Conservation (phyloP, 2,329 filamentous ascomycete genomes). For the Hymenoscyphus infarciens region DNA sequence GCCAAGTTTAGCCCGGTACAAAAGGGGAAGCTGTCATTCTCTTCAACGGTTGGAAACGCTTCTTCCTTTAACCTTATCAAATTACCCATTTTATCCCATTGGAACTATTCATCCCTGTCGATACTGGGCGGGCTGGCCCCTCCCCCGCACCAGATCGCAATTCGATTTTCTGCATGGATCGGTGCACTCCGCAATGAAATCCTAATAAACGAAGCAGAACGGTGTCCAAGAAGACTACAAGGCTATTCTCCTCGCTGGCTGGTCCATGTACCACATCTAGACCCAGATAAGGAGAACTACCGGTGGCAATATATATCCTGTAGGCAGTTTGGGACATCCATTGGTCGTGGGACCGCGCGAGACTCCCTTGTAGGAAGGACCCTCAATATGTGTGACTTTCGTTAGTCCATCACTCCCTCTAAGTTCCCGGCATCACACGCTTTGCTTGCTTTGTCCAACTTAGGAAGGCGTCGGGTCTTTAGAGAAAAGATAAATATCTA, state of each 20-base stretch:
- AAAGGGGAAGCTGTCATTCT: background rate
- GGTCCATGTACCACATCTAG: background rate
- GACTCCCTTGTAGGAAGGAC: slow-evolving; percentile 11
- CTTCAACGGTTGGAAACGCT: background rate
- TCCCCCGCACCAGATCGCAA: slow-evolving; percentile 8
- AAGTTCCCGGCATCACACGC: background rate
- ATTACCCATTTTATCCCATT: slow-evolving; percentile 7
- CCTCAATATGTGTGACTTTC: background rate
- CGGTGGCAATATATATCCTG: background rate
- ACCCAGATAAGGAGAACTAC: slow-evolving; percentile 7
- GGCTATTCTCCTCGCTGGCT: background rate
- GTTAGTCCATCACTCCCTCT: background rate
- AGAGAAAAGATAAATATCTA: background rate
- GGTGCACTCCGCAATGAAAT: background rate
- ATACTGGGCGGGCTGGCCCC: background rate
- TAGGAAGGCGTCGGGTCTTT: background rate
- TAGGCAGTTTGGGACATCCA: background rate
- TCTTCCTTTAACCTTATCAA: background rate
- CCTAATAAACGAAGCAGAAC: background rate
- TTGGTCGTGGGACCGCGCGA: slow-evolving; percentile 2
- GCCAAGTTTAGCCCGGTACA: background rate
- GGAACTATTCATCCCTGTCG: background rate
- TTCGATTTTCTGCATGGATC: slow-evolving; percentile 6
- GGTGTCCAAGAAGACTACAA: background rate
- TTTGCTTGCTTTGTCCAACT: background rate